A percentile compares a stretch with the other conserved stretches of the same genome.
phyloP scores from a whole-genome alignment of 2,329 filamentous ascomycete species.

The Colletotrichum zoysiae region DNA sequence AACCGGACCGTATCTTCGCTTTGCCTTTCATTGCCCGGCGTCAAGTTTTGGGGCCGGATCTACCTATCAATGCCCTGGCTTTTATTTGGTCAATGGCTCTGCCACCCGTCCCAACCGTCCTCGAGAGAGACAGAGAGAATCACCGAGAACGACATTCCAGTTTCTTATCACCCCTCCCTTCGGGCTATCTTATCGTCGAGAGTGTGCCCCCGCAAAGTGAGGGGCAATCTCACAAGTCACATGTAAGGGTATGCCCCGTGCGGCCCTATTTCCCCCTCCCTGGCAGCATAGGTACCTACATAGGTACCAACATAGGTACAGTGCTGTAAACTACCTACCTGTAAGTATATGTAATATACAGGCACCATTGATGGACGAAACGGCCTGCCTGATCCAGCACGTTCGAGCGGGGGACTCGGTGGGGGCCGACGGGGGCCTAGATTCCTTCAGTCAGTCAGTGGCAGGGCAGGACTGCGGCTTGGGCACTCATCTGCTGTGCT shows the following conservation, averaged over 20 bases:
- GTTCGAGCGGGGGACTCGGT: not conserved
- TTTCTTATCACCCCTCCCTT: constrained; percentile 24
- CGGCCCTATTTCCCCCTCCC: not conserved
- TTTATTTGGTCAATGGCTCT: constrained; percentile 12
- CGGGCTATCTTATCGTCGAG: constrained; percentile 9
- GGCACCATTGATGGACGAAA: not conserved
- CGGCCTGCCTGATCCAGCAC: constrained; percentile 31
- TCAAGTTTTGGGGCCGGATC: constrained; percentile 1
- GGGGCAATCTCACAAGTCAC: constrained; percentile 13
- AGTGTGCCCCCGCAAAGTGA: not conserved
- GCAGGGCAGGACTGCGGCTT: too few relatives aligned
- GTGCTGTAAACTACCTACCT: too few relatives aligned
- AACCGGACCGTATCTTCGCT: not conserved
- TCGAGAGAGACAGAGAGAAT: not conserved
- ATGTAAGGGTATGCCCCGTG: constrained; percentile 15
- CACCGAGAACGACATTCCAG: constrained; percentile 8
- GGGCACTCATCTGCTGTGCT: not conserved
- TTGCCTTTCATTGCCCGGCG: not conserved
- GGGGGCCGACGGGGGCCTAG: constrained; percentile 5
- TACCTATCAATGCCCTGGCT: not conserved
- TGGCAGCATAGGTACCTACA: too few relatives aligned
- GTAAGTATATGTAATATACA: not conserved
- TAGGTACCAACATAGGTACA: too few relatives aligned
- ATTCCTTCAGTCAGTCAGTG: constrained; percentile 1
- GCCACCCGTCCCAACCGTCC: not conserved